Conservation (phyloP, 179 eudicot genomes). For the Drosera spatulata region DNA sequence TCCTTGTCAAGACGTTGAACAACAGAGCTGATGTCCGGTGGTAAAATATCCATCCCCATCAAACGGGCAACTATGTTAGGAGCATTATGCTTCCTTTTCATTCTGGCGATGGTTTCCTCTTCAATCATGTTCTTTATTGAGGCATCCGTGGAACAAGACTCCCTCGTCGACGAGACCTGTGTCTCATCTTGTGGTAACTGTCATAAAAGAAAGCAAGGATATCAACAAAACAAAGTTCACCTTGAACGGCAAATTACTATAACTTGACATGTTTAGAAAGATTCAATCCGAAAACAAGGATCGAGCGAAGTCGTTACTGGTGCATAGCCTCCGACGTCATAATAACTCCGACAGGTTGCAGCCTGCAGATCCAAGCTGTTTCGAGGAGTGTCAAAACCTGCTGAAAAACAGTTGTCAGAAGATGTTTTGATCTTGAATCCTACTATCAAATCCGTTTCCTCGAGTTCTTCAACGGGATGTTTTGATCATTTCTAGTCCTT, state of each 20-base stretch:
- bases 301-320: constrained; percentile 25
- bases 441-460: background rate
- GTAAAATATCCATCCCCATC: constrained; percentile 85
- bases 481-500: background rate
- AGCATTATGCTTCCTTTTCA: constrained; percentile 33
- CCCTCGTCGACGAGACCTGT: constrained; percentile 33
- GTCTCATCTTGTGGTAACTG: constrained; percentile 24
- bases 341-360: constrained; percentile 32
- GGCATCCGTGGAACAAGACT: constrained; percentile 36
- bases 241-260: no score
- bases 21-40: constrained; percentile 32
- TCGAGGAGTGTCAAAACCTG: constrained; percentile 87
- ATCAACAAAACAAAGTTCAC: background rate
- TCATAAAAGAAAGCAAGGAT: background rate
- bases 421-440: background rate
- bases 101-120: constrained; percentile 45
- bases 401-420: constrained; percentile 5
- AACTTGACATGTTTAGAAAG: no score
- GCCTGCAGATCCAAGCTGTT: constrained; percentile 65
- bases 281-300: background rate
- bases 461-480: background rate
- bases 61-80: constrained; percentile 88
- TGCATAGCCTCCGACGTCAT: constrained; percentile 27
- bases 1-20: constrained; percentile 21
- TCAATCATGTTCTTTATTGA: constrained; percentile 71